Evolutionary conservation across 257 asterid species (phyloP).

Genomic region (Primulina tabacum): DNA sequence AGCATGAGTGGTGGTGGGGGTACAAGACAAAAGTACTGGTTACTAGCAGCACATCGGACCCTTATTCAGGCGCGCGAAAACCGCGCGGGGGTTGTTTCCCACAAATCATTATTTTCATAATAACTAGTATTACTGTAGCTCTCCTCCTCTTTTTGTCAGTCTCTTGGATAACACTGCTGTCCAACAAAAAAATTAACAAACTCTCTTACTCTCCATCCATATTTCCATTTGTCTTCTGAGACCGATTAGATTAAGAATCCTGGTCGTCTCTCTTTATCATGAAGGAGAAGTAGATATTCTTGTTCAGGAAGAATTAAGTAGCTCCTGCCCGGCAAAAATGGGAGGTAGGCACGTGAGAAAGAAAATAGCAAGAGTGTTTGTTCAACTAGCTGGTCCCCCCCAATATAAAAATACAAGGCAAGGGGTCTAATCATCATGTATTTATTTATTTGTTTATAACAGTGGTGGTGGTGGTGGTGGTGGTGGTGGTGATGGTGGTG

Average conservation of each 20-base stretch:
- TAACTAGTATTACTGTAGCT: not conserved
- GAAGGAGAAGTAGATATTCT: too few species aligned
- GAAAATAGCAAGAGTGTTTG: slow-evolving; percentile 25
- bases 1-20: too few species aligned
- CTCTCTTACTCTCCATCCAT: too few species aligned
- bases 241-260: too few species aligned
- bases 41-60: slow-evolving; percentile 21
- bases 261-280: too few species aligned
- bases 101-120: not conserved
- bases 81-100: slow-evolving; percentile 49
- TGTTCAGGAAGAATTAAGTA: not conserved
- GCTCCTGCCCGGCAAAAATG: slow-evolving; percentile 20
- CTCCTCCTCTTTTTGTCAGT: too few species aligned
- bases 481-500: slow-evolving; percentile 33
- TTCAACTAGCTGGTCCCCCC: slow-evolving; percentile 20
- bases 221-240: too few species aligned
- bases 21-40: not conserved
- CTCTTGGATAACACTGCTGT: too few species aligned
- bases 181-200: too few species aligned
- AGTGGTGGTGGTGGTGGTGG: not conserved
- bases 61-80: slow-evolving; percentile 39
- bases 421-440: slow-evolving; percentile 27
- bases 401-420: slow-evolving; percentile 17
- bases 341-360: slow-evolving; percentile 36
- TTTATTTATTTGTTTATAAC: too few species aligned